phyloP scores from a whole-genome alignment of 345 rosid genomes.

The Dipteronia sinensis region DNA sequence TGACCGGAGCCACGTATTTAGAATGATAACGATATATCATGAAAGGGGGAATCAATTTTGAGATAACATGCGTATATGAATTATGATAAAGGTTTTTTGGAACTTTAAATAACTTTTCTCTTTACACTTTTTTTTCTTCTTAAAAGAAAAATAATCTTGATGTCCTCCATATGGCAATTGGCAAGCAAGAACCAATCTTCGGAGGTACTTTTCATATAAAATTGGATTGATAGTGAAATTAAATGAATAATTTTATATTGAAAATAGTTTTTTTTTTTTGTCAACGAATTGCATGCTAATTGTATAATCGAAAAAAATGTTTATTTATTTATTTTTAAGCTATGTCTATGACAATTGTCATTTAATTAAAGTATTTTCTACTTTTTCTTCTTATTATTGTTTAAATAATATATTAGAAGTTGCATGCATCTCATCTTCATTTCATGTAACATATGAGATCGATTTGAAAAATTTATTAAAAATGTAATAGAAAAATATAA shows the following conservation, averaged over 20 bases:
- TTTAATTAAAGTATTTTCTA: no score
- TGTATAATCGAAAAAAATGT: not conserved
- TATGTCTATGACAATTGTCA: not conserved
- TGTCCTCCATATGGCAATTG: not conserved
- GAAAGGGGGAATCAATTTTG: no score
- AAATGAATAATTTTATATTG: no score
- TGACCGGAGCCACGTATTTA: no score
- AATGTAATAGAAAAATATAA: no score
- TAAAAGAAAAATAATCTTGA: not conserved
- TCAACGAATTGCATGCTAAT: not conserved
- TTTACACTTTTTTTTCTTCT: not conserved
- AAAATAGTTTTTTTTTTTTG: not conserved
- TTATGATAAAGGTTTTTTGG: not conserved
- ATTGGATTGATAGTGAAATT: not conserved
- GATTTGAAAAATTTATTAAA: no score
- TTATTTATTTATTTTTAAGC: no score
- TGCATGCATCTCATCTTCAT: not conserved
- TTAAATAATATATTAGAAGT: no score
- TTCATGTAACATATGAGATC: not conserved
- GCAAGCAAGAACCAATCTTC: not conserved
- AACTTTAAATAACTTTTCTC: not conserved
- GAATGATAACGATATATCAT: no score
- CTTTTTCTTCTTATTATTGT: no score
- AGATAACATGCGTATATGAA: no score
- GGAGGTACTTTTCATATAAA: not conserved